Conservation (phyloP, 164 flowering plant genomes). For the Vitis amurensis region DNA sequence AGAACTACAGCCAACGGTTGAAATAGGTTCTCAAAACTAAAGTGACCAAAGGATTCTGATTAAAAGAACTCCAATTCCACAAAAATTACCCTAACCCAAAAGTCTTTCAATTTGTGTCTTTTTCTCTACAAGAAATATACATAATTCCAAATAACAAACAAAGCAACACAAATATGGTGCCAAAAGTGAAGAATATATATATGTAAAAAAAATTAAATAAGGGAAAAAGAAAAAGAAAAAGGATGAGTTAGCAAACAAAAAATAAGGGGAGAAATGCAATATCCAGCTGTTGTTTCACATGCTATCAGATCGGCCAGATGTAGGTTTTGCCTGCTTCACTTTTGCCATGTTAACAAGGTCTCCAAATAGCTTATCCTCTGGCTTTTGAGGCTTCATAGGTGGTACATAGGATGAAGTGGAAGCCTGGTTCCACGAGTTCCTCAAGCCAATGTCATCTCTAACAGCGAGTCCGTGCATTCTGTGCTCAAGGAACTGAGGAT, state of each 20-base stretch:
- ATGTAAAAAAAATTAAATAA: constrained; percentile 11
- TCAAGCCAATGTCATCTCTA: constrained; percentile 49
- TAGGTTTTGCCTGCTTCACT: constrained; percentile 53
- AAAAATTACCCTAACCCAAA: constrained; percentile 11
- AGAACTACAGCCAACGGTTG: neutral
- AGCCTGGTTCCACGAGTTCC: constrained; percentile 37
- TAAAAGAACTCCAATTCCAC: neutral
- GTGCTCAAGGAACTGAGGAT: constrained; percentile 51
- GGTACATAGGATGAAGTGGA: constrained; percentile 47
- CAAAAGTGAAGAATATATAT: constrained; percentile 9
- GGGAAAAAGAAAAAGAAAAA: constrained; percentile 7
- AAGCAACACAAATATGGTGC: constrained; percentile 8
- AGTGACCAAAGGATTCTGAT: neutral
- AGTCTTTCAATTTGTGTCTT: constrained; percentile 1
- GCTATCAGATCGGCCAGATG: constrained; percentile 60
- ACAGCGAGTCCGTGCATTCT: constrained; percentile 69
- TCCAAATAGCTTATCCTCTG: constrained; percentile 93
- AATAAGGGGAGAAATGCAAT: constrained; percentile 7
- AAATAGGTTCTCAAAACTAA: neutral
- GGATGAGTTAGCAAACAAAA: constrained; percentile 12
- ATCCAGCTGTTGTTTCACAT: constrained; percentile 36
- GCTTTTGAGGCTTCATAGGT: constrained; percentile 62
- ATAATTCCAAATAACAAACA: constrained; percentile 20
- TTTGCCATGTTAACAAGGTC: constrained; percentile 90
- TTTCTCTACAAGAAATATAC: constrained; percentile 43